A percentile compares a stretch with the other conserved stretches of the same genome.
Conservation (phyloP, 1,139 yeast genomes). For the Debaryomyces nepalensis region DNA sequence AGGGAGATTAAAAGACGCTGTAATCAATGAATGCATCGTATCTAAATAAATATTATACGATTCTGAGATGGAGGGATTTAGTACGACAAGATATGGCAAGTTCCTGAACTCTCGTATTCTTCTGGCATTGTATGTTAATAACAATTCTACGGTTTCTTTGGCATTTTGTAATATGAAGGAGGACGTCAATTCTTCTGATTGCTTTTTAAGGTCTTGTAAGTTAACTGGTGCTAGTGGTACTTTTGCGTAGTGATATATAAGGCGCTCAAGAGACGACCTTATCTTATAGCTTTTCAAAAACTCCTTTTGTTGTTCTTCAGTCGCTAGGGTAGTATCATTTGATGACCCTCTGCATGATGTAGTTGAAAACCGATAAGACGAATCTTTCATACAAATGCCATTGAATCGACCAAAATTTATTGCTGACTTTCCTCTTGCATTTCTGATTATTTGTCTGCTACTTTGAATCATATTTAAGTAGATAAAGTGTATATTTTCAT, state of each 20-base stretch:
- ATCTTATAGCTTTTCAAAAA: conserved; percentile 52
- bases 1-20: conserved; percentile 43
- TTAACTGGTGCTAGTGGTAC: conserved; percentile 54
- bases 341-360: neutral
- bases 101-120: conserved; percentile 70
- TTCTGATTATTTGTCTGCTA: neutral
- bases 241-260: conserved; percentile 54
- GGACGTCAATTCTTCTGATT: conserved; percentile 44
- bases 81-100: conserved; percentile 79
- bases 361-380: neutral
- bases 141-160: conserved; percentile 46
- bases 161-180: conserved; percentile 42
- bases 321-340: neutral
- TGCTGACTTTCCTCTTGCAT: neutral
- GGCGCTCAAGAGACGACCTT: conserved; percentile 54
- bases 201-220: conserved; percentile 47
- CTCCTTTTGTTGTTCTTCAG: conserved; percentile 31
- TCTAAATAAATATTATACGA: conserved; percentile 74
- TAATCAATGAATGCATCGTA: conserved; percentile 67
- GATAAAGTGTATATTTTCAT: neutral
- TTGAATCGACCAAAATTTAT: neutral
- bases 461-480: neutral
- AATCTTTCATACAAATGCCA: neutral
- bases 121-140: conserved; percentile 54
- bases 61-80: conserved; percentile 89